A percentile compares a stretch with the other conserved stretches of the same genome.
Conservation (phyloP, 768 basidiomycete genomes). For the Russula brevipes region DNA sequence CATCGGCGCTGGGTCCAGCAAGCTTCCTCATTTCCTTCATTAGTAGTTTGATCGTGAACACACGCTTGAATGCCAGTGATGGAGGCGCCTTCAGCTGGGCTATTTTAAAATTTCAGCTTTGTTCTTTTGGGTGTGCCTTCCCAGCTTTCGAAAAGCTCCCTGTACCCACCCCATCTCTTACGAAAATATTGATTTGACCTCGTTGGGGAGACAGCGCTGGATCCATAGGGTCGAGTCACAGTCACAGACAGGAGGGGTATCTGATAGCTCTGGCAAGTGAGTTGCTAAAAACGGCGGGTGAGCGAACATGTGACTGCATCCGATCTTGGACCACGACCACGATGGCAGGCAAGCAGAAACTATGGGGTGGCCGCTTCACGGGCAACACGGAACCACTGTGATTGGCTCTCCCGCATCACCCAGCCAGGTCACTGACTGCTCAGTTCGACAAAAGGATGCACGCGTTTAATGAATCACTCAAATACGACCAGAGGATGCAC, state of each 20-base stretch:
- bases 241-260: no score
- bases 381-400: constrained; percentile 84
- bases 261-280: neutral
- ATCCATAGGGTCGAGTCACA: no score
- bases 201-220: no score
- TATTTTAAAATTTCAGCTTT: neutral
- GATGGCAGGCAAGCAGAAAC: constrained; percentile 57
- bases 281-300: neutral
- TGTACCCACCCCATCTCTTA: no score
- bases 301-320: no score
- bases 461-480: constrained; percentile 92
- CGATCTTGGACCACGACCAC: constrained; percentile 7
- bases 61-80: no score
- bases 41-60: constrained; percentile 50
- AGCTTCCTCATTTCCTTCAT: constrained; percentile 48
- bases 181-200: no score
- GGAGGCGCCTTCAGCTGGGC: neutral
- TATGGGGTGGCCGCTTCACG: constrained; percentile 87
- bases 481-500: constrained; percentile 93
- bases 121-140: no score
- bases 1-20: constrained; percentile 32
- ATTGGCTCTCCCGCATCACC: constrained; percentile 26
- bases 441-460: constrained; percentile 65
- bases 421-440: constrained; percentile 22
- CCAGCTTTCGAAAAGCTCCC: no score